phyloP scores from a whole-genome alignment of 768 basidiomycete genomes.

The Botryobasidium botryosum region DNA sequence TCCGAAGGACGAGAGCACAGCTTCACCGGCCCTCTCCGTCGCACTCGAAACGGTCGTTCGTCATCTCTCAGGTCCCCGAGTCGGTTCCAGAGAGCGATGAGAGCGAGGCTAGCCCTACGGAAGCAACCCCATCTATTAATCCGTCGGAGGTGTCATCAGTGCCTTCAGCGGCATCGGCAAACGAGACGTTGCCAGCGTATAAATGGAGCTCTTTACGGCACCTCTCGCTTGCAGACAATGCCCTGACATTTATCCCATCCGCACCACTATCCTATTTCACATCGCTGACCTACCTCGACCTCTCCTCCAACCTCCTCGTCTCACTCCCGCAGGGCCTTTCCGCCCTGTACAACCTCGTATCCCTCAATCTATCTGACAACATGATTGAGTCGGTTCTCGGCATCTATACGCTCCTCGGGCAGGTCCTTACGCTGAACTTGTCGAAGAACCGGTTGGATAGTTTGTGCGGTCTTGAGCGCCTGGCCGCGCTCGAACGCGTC shows the following conservation, averaged over 20 bases:
- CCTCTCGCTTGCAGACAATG: slow-evolving; percentile 64
- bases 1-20: no score
- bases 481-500: slow-evolving; percentile 64
- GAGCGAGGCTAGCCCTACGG: background rate
- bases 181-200: slow-evolving; percentile 30
- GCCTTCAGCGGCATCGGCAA: no score
- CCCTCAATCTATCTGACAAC: slow-evolving; percentile 93
- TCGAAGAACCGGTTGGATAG: slow-evolving; percentile 80
- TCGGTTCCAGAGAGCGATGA: slow-evolving; percentile 35
- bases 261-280: slow-evolving; percentile 48
- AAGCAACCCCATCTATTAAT: background rate
- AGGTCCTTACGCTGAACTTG: slow-evolving; percentile 62
- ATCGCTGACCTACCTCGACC: slow-evolving; percentile 65
- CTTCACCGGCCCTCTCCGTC: slow-evolving; percentile 5
- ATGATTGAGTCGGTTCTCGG: slow-evolving; percentile 93
- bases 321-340: slow-evolving; percentile 69
- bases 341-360: slow-evolving; percentile 57
- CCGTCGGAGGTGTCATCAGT: no score
- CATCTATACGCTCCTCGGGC: slow-evolving; percentile 66
- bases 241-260: slow-evolving; percentile 62
- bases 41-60: slow-evolving; percentile 28
- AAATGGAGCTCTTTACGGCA: slow-evolving; percentile 66
- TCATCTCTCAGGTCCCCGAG: slow-evolving; percentile 34
- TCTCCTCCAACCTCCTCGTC: slow-evolving; percentile 81
- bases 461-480: slow-evolving; percentile 88